phyloP scores from a whole-genome alignment of 176 grass and related monocot genomes.

The Saccharum spontaneum region DNA sequence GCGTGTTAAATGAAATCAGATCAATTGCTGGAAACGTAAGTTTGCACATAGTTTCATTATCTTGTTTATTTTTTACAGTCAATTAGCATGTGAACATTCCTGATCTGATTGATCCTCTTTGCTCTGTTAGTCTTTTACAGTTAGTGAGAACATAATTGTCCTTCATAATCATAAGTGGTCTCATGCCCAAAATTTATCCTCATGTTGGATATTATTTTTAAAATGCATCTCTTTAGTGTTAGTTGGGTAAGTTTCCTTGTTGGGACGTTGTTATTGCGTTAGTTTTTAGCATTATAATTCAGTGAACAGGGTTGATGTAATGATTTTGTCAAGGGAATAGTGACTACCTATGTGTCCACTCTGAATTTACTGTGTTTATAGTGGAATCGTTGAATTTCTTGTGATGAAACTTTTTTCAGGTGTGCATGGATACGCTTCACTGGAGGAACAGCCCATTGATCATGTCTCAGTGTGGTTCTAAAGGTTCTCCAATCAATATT shows the following conservation, averaged over 20 bases:
- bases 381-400: neutral
- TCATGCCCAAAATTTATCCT: neutral
- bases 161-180: neutral
- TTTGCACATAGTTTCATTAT: constrained; percentile 10
- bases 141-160: neutral
- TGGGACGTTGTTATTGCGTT: neutral
- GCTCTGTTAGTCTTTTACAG: constrained; percentile 22
- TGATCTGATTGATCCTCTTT: neutral
- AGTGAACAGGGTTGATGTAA: constrained; percentile 9
- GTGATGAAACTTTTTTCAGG: constrained; percentile 46
- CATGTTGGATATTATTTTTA: constrained; percentile 8
- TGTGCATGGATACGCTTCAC: constrained; percentile 78
- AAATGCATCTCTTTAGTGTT: constrained; percentile 7
- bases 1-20: constrained; percentile 80
- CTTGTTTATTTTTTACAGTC: constrained; percentile 14
- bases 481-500: constrained; percentile 98
- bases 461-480: constrained; percentile 98
- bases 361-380: constrained; percentile 23
- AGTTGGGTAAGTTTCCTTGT: constrained; percentile 7
- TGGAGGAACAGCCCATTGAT: constrained; percentile 98
- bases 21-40: constrained; percentile 67
- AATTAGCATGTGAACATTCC: neutral
- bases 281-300: neutral
- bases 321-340: constrained; percentile 19
- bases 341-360: neutral